Conservation (phyloP, 148 eudicot species). For the Camellia japonica region DNA sequence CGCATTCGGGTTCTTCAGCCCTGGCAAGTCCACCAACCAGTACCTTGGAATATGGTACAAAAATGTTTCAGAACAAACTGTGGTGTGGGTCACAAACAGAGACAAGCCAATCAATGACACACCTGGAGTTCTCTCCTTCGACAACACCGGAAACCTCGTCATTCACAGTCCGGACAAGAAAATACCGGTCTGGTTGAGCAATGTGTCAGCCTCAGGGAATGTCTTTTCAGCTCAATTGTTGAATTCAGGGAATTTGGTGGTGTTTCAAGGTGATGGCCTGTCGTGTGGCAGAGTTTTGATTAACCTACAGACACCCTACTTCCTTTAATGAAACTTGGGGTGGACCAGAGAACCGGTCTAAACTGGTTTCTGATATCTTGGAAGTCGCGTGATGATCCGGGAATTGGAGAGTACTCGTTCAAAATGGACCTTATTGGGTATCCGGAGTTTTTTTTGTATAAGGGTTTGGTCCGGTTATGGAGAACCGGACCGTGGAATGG, state of each 20-base stretch:
- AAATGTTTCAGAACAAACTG: conserved; percentile 24
- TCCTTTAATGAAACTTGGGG: conserved; percentile 24
- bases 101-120: conserved; percentile 30
- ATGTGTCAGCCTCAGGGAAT: neutral
- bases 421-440: conserved; percentile 39
- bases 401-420: conserved; percentile 41
- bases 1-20: conserved; percentile 46
- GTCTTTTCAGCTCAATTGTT: conserved; percentile 25
- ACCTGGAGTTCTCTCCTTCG: conserved; percentile 30
- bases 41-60: conserved; percentile 53
- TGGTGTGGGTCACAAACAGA: conserved; percentile 50
- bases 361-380: conserved; percentile 39
- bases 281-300: conserved; percentile 19
- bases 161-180: conserved; percentile 15
- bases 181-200: conserved; percentile 31
- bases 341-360: conserved; percentile 20
- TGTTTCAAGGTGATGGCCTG: conserved; percentile 12
- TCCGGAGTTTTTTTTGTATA: conserved; percentile 43
- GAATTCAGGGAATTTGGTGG: conserved; percentile 42
- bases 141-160: conserved; percentile 34
- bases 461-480: conserved; percentile 34
- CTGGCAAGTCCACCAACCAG: conserved; percentile 24
- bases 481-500: conserved; percentile 58
- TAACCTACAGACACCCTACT: conserved; percentile 25
- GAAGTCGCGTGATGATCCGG: conserved; percentile 46